These are phyloP conservation scores for Termitomyces sp. DNA, from an alignment of 768 basidiomycete species.

Conservation along the genomic window DNA sequence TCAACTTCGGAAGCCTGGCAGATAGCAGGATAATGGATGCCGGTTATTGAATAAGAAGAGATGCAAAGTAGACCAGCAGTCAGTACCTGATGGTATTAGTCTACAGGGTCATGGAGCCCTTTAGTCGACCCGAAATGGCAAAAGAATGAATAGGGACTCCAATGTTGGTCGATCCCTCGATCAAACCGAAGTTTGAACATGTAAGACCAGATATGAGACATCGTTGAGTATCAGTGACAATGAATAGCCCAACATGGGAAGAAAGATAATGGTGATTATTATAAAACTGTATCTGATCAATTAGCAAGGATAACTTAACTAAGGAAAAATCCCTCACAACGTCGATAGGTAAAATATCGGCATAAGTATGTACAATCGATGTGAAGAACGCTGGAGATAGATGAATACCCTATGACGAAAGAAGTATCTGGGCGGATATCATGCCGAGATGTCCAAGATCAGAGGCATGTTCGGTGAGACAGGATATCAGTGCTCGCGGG, in stretches of 20 bases:
- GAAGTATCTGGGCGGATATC: constrained; percentile 1
- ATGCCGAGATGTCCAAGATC: constrained; percentile 2
- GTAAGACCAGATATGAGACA: neutral
- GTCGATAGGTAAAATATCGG: constrained; percentile 7
- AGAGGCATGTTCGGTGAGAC: constrained; percentile 1
- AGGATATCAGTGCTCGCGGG: constrained; percentile 21
- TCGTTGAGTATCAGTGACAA: neutral
- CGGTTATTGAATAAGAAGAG: neutral
- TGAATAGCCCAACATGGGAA: neutral
- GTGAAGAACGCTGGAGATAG: constrained; percentile 2
- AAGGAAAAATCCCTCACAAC: constrained; percentile 4
- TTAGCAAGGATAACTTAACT: neutral
- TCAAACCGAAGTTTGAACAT: neutral
- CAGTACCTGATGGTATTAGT: neutral
- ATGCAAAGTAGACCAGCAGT: neutral
- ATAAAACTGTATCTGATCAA: constrained; percentile 5
- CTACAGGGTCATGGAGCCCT: neutral
- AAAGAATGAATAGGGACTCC: neutral
- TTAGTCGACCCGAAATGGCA: neutral
- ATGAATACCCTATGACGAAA: constrained; percentile 2
- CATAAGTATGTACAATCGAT: constrained; percentile 10
- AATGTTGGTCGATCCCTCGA: neutral
- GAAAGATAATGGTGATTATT: neutral
- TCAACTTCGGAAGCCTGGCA: neutral
- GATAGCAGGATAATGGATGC: too few relatives aligned